Evolutionary conservation across 2,329 filamentous ascomycete genomes (phyloP), one percentile per base, ranked within the genome.

Genomic region (Alternaria ethzedia): DNA sequence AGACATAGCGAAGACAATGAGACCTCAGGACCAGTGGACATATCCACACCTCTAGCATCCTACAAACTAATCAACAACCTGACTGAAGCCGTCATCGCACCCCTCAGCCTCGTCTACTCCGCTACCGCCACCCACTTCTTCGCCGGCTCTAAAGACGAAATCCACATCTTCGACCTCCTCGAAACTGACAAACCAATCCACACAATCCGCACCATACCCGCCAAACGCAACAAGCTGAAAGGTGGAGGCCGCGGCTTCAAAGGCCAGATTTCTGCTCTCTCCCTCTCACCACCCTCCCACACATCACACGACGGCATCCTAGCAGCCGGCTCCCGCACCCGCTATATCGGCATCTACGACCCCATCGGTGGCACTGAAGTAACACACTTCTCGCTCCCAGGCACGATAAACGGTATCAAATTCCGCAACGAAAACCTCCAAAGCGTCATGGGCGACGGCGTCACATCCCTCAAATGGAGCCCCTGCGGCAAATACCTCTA

Each of bases 401-500:
- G 68, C 23, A 68, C 67, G 1, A 9, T 68, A 3, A 45, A 64
- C 11, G 65, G 67, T 12, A 52, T 55, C 13, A 67, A 58, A 8
- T 23, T 61, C 6, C 63, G 49, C 28, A 62, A 60, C 47, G 46
- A 56, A 13, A 46, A 51, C 11, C 15, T 67, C 3, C 26, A 54
- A 2, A 30, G 57, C 28, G 23, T 68, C 51, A 59, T 67, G 15
- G 88, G 87, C 3, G 79, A 77, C 1, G 88, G 88, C 5, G 78
- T 90, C 20, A 86, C 85, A 2, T 82, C 85, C 54, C 74, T 90
- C 13, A 75, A 82, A 15, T 90, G 87, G 87, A 88, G 84, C 56
- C 83, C 84, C 0, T 86, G 85, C 74, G 87, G 86, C 1, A 81
- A 79, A 46, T 90, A 90, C 71, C 74, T 90, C 6, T 86, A 87